Conservation (phyloP, 2,329 filamentous ascomycete genomes). For the Lecanosticta acicola region DNA sequence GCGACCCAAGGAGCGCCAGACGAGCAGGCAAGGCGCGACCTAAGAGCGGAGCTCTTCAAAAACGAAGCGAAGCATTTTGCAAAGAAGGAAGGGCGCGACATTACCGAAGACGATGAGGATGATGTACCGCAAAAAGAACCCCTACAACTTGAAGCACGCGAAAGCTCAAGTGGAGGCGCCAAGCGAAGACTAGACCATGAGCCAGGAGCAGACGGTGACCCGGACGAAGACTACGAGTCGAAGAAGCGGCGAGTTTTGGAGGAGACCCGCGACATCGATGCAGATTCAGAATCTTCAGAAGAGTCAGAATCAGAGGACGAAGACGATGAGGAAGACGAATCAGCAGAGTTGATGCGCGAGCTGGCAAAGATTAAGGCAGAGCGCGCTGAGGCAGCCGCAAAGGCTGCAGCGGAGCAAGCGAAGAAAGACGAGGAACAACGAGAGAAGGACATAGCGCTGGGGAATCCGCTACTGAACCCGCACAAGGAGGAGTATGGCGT, state of each 20-base stretch:
- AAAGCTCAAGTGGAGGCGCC: conserved; percentile 37
- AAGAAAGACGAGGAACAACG: conserved; percentile 75
- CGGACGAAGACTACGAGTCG: conserved; percentile 59
- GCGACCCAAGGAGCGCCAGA: conserved; percentile 83
- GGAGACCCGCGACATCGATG: conserved; percentile 82
- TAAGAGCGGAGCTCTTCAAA: conserved; percentile 81
- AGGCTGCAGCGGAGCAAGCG: conserved; percentile 74
- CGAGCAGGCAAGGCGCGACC: conserved; percentile 65
- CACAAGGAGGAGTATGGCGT: conserved; percentile 72
- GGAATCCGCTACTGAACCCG: conserved; percentile 86
- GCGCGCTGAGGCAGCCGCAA: conserved; percentile 71
- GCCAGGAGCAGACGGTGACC: conserved; percentile 47
- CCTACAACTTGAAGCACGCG: conserved; percentile 45
- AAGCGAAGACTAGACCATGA: conserved; percentile 61
- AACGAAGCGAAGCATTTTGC: conserved; percentile 84
- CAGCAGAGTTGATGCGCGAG: conserved; percentile 84
- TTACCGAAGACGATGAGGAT: conserved; percentile 31
- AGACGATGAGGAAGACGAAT: conserved; percentile 70
- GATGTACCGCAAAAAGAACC: conserved; percentile 18
- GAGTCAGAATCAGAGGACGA: conserved; percentile 54
- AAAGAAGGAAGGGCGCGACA: conserved; percentile 64
- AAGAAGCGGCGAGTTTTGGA: conserved; percentile 84
- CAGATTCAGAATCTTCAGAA: conserved; percentile 57
- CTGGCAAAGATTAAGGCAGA: conserved; percentile 90
- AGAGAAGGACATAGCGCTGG: conserved; percentile 82